phyloP scores from a whole-genome alignment of 345 rosid genomes.

The Luvunga scandens region DNA sequence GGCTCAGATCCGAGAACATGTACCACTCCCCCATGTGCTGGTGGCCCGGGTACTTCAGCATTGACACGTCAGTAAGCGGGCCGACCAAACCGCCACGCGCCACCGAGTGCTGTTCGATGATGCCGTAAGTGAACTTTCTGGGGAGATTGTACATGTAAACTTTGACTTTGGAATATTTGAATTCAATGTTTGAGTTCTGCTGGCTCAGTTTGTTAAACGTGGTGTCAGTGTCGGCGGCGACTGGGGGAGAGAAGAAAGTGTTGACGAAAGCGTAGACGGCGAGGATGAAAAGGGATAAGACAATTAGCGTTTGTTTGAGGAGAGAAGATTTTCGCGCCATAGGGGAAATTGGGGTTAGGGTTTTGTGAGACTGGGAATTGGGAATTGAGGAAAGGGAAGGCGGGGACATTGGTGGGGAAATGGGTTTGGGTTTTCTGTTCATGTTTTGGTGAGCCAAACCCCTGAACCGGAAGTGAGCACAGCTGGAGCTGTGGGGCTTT shows the following conservation, averaged over 20 bases:
- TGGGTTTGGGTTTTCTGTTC: constrained; percentile 22
- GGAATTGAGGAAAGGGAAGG: not conserved
- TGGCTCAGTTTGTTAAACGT: constrained; percentile 16
- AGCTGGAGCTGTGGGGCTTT: not conserved
- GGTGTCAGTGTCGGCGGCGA: constrained; percentile 23
- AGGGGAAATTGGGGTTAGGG: constrained; percentile 5
- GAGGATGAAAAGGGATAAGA: constrained; percentile 47
- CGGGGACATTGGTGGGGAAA: not conserved
- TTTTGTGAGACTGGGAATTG: not conserved
- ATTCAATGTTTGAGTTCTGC: not conserved
- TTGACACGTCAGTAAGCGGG: constrained; percentile 41
- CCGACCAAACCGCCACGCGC: constrained; percentile 57
- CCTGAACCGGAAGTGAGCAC: not conserved
- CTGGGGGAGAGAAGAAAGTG: constrained; percentile 42
- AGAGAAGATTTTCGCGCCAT: constrained; percentile 83
- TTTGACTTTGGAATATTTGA: constrained; percentile 25
- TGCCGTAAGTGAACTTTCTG: constrained; percentile 64
- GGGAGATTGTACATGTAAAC: constrained; percentile 90
- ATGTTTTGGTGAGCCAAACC: not conserved
- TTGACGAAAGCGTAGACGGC: constrained; percentile 61
- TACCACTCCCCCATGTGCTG: constrained; percentile 99
- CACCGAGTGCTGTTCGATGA: constrained; percentile 67
- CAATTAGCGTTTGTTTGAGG: constrained; percentile 52
- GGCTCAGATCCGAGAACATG: constrained; percentile 65
- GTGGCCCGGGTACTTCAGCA: constrained; percentile 85